Evolutionary conservation across 1,284 basidiomycete species (phyloP).

Genomic region (Phenoliferia sp.): DNA sequence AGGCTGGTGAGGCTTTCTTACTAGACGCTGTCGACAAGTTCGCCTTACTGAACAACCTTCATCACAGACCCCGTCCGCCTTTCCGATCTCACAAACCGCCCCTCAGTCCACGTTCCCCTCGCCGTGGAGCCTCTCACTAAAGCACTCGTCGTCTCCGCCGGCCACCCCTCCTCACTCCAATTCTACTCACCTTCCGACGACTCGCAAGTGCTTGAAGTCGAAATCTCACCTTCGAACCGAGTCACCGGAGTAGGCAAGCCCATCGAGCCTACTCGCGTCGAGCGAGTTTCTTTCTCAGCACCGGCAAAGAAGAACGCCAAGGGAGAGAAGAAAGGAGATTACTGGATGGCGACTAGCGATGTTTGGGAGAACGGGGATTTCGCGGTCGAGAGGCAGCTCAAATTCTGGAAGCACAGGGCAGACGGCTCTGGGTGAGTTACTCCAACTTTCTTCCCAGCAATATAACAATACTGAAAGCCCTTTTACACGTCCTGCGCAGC

Average conservation of each 20-base stretch:
- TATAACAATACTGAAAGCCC: too few relatives aligned
- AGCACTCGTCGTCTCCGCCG: constrained; percentile 82
- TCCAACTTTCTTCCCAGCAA: constrained; percentile 43
- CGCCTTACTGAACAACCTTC: not conserved
- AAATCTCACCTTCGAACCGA: constrained; percentile 88
- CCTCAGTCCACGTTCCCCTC: constrained; percentile 50
- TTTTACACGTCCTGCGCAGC: constrained; percentile 23
- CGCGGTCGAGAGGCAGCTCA: constrained; percentile 69
- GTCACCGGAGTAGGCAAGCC: constrained; percentile 74
- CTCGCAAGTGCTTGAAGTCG: constrained; percentile 75
- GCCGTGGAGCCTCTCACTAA: constrained; percentile 65
- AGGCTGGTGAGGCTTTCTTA: constrained; percentile 57
- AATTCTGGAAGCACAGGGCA: constrained; percentile 81
- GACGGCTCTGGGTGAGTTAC: constrained; percentile 42
- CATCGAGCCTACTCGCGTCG: constrained; percentile 72
- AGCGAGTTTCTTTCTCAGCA: constrained; percentile 61
- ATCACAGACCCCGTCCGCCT: constrained; percentile 34
- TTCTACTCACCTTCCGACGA: constrained; percentile 73
- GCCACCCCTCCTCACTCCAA: constrained; percentile 91
- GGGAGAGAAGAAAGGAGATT: constrained; percentile 42
- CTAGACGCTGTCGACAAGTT: constrained; percentile 27
- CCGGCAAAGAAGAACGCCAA: constrained; percentile 22
- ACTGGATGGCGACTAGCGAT: constrained; percentile 92
- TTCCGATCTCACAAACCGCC: constrained; percentile 1
- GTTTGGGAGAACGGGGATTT: constrained; percentile 54